phyloP scores from a whole-genome alignment of 108 stramenopile species.

The Nitzschia sp. region DNA sequence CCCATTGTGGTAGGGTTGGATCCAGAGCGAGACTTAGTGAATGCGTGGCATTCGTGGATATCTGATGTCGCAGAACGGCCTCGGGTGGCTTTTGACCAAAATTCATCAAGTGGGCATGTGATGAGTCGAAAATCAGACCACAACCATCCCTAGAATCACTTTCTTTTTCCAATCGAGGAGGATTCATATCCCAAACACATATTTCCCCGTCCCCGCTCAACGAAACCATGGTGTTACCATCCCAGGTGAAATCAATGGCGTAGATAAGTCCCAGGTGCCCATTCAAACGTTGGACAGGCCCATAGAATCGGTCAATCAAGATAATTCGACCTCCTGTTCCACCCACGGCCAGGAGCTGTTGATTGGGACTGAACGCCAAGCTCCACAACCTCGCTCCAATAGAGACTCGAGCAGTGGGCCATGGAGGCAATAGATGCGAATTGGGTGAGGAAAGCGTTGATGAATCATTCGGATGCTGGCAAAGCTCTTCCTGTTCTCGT shows the following conservation, averaged over 20 bases:
- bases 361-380: conserved; percentile 15
- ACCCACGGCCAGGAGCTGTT: conserved; percentile 4
- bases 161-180: neutral
- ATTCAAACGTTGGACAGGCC: conserved; percentile 7
- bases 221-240: conserved; percentile 13
- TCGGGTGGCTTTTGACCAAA: neutral
- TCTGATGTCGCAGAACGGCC: conserved; percentile 3
- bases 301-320: conserved; percentile 3
- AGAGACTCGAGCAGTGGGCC: conserved; percentile 8
- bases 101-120: neutral
- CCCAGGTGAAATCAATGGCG: conserved; percentile 7
- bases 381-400: conserved; percentile 10
- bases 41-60: conserved; percentile 10
- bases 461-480: no score
- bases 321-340: conserved; percentile 8
- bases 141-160: no score
- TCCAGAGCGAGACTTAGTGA: conserved; percentile 4
- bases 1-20: neutral
- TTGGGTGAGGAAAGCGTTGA: neutral
- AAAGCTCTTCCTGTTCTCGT: no score
- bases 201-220: conserved; percentile 22
- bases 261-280: conserved; percentile 22
- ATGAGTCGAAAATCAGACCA: neutral
- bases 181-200: conserved; percentile 11
- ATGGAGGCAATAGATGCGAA: conserved; percentile 1